Percentiles rank a stretch among this genome's conserved stretches.
Conservation (phyloP, 192 early-diverging fungal species). For the Coemansia sp. region DNA sequence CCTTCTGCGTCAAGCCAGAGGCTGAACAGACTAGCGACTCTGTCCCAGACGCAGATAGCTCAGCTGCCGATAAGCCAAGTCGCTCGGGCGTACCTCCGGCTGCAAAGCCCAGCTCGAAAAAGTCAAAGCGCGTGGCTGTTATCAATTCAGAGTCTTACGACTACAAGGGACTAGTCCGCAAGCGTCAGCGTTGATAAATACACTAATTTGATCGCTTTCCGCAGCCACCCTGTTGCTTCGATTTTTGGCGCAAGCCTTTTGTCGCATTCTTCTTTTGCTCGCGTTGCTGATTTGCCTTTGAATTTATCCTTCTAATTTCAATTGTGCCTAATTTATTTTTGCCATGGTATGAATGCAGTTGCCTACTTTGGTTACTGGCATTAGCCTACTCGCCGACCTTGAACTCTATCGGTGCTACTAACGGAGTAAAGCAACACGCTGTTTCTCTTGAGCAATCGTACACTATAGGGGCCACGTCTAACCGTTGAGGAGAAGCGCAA, state of each 20-base stretch:
- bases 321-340: not conserved
- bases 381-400: not conserved
- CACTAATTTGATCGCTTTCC: not conserved
- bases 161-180: not conserved
- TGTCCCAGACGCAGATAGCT: not conserved
- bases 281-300: not conserved
- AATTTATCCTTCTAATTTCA: not conserved
- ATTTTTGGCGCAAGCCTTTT: not conserved
- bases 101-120: not conserved
- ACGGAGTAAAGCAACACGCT: not conserved
- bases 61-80: not conserved
- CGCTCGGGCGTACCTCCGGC: not conserved
- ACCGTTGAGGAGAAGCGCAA: conserved; percentile 57
- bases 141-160: conserved; percentile 22
- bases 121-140: not conserved
- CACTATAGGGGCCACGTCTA: conserved; percentile 37
- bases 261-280: not conserved
- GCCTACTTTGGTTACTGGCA: not conserved
- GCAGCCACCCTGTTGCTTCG: conserved; percentile 4
- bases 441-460: no score
- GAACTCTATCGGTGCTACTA: not conserved
- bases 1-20: conserved; percentile 58
- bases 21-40: not conserved
- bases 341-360: not conserved
- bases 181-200: not conserved